Conservation (phyloP, 1,284 basidiomycete genomes). For the Thecaphora thlaspeos region DNA sequence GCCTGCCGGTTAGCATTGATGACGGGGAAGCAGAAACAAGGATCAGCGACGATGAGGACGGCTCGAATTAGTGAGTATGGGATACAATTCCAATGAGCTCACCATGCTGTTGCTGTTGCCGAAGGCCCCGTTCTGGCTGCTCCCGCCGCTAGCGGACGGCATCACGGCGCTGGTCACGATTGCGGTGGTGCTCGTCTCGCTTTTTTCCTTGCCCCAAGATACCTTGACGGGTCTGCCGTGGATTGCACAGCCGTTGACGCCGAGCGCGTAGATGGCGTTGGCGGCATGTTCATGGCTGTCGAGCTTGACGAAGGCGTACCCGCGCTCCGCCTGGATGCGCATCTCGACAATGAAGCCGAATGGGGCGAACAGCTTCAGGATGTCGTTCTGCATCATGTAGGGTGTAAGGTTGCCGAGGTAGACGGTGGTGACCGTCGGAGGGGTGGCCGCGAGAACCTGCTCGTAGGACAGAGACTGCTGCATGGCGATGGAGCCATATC, state of each 20-base stretch:
- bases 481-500: neutral
- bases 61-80: too few species aligned
- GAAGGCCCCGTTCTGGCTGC: neutral
- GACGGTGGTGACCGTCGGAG: conserved; percentile 88
- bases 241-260: conserved; percentile 79
- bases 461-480: conserved; percentile 74
- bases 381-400: conserved; percentile 88
- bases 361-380: conserved; percentile 92
- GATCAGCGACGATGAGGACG: too few species aligned
- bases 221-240: conserved; percentile 95
- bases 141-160: neutral
- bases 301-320: conserved; percentile 96
- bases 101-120: neutral
- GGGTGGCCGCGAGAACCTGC: conserved; percentile 80
- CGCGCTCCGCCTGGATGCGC: conserved; percentile 76
- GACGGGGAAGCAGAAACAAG: too few species aligned
- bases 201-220: conserved; percentile 89
- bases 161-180: too few species aligned
- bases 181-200: neutral
- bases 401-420: conserved; percentile 98
- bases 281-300: conserved; percentile 97
- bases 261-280: conserved; percentile 87
- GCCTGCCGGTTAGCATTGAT: too few species aligned
- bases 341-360: conserved; percentile 97
- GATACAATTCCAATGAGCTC: conserved; percentile 14